These are phyloP conservation scores for Blastocrithidia nonstop DNA, from an alignment of 208 protist genomes.

Conservation along the genomic window DNA sequence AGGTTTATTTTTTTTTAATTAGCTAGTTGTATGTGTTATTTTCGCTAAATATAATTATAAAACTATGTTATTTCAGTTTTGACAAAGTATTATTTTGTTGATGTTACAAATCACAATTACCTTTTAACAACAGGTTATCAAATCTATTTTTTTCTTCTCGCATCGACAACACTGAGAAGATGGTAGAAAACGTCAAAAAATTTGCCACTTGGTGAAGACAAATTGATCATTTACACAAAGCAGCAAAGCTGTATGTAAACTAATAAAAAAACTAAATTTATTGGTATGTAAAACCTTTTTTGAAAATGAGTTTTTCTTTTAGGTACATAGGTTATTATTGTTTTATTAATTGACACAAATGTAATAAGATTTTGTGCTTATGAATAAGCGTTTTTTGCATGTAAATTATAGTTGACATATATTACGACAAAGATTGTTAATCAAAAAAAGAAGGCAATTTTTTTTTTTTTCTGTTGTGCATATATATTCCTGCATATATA, in stretches of 20 bases:
- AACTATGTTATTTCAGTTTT: background rate
- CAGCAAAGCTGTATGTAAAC: background rate
- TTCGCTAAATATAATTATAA: background rate
- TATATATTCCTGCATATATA: background rate
- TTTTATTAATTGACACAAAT: background rate
- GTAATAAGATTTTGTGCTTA: background rate
- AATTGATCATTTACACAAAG: no score
- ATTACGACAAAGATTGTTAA: no score
- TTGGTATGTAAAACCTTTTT: background rate
- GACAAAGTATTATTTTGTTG: background rate
- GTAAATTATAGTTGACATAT: background rate
- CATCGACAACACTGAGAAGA: background rate
- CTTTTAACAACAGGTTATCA: background rate
- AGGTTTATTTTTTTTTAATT: constrained; percentile 5
- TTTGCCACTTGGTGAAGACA: no score
- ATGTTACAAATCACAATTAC: background rate
- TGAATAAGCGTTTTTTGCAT: background rate
- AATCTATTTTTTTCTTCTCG: background rate
- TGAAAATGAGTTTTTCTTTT: background rate
- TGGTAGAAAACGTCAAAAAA: no score
- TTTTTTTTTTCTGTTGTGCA: background rate
- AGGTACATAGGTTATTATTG: background rate
- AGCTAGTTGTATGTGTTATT: background rate
- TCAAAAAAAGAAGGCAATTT: constrained; percentile 3
- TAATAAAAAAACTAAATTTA: background rate